Evolutionary conservation across 495 filamentous ascomycete species (phyloP).

Genomic region (Lophiostoma macrostomum): DNA sequence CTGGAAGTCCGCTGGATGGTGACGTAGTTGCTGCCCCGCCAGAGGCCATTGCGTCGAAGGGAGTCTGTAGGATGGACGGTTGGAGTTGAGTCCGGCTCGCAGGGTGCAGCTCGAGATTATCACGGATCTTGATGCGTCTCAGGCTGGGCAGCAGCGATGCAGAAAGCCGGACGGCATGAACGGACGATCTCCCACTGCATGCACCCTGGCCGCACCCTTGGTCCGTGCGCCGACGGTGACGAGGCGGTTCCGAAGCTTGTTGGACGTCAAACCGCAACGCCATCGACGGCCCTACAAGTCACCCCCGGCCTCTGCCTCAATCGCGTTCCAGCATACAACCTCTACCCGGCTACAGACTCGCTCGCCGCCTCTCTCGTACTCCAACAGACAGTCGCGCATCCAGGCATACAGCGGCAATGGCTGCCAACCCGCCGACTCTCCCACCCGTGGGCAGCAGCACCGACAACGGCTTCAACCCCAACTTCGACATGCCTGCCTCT

Average conservation of each 20-base stretch:
- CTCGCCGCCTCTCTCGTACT: too few relatives aligned
- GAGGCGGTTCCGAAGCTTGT: too few relatives aligned
- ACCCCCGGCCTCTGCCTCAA: too few relatives aligned
- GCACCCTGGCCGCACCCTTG: not conserved
- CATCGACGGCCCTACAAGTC: too few relatives aligned
- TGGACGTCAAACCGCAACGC: too few relatives aligned
- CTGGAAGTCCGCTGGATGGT: constrained; percentile 65
- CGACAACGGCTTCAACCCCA: constrained; percentile 29
- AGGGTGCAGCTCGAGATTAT: not conserved
- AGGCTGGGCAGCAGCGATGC: too few relatives aligned
- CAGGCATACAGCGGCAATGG: constrained; percentile 18
- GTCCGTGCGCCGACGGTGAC: too few relatives aligned
- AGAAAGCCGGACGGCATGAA: not conserved
- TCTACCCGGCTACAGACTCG: not conserved
- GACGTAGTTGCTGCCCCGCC: constrained; percentile 11
- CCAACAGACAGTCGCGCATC: too few relatives aligned
- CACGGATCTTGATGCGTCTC: not conserved
- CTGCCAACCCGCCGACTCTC: constrained; percentile 21
- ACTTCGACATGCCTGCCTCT: constrained; percentile 12
- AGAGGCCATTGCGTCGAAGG: not conserved
- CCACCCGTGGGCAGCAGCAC: constrained; percentile 28
- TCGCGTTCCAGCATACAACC: too few relatives aligned
- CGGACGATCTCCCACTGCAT: not conserved
- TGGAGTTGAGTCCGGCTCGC: not conserved
- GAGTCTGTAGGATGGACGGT: not conserved